Percentiles rank a stretch among this genome's conserved stretches.
Evolutionary conservation across 2,329 filamentous ascomycete genomes (phyloP).

Genomic region (Hysterium pulicare): DNA sequence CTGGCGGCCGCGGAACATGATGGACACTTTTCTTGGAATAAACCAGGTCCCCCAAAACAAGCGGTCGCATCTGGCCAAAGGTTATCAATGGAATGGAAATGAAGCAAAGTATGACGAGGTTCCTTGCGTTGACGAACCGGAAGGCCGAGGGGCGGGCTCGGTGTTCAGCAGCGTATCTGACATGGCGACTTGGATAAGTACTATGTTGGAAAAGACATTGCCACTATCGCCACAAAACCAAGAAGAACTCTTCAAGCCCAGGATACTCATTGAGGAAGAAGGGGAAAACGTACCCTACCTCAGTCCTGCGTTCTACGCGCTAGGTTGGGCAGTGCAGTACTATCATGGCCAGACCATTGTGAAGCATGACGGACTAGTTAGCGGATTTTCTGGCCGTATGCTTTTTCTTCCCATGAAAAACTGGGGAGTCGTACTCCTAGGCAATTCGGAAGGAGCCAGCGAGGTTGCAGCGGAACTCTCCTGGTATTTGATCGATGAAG

Average conservation of each 20-base stretch:
- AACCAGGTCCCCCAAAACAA: too few species aligned
- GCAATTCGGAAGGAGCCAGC: conserved; percentile 1
- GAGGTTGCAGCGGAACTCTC: background rate
- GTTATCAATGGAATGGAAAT: too few species aligned
- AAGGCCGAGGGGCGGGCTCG: background rate
- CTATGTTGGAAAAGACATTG: too few species aligned
- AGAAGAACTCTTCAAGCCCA: too few species aligned
- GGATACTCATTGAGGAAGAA: too few species aligned
- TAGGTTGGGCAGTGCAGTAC: conserved; percentile 4
- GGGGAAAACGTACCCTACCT: too few species aligned
- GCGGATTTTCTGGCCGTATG: conserved; percentile 5
- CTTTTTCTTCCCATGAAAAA: conserved; percentile 5
- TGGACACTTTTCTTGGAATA: too few species aligned
- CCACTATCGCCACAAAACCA: too few species aligned
- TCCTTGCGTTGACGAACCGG: too few species aligned
- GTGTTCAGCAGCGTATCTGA: background rate
- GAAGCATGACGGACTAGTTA: conserved; percentile 5
- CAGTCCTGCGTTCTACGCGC: conserved; percentile 7
- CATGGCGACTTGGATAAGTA: background rate
- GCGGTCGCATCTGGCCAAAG: too few species aligned
- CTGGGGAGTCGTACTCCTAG: conserved; percentile 7
- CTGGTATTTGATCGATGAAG: background rate
- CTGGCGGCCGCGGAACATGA: too few species aligned
- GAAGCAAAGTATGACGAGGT: too few species aligned
- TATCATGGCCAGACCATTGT: conserved; percentile 10